These are phyloP conservation scores for Termitomyces sp. DNA, from an alignment of 768 basidiomycete genomes.

Conservation along the genomic window DNA sequence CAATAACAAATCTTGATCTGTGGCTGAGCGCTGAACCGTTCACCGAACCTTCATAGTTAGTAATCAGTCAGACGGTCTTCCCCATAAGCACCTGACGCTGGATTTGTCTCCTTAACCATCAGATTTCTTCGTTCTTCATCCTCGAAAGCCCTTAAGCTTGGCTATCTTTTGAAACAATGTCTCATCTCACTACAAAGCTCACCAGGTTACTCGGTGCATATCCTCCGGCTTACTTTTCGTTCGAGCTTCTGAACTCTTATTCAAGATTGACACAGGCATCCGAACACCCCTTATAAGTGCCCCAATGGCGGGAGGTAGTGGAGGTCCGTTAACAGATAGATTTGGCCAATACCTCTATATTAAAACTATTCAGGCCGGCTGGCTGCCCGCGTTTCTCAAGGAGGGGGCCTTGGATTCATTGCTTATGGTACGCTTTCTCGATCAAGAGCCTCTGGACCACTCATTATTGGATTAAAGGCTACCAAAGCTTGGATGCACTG, in stretches of 20 bases:
- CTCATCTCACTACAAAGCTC: slow-evolving; percentile 37
- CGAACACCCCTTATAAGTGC: slow-evolving; percentile 58
- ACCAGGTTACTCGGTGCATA: slow-evolving; percentile 52
- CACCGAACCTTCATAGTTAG: no score
- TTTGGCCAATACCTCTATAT: background rate
- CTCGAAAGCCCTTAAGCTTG: background rate
- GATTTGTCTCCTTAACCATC: no score
- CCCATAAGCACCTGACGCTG: no score
- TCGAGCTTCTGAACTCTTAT: background rate
- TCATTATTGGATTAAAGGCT: slow-evolving; percentile 34
- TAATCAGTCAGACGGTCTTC: no score
- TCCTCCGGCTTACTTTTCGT: background rate
- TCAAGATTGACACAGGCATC: slow-evolving; percentile 36
- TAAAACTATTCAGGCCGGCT: slow-evolving; percentile 33
- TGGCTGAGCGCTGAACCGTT: background rate
- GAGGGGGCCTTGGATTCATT: slow-evolving; percentile 76
- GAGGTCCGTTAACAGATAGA: slow-evolving; percentile 35
- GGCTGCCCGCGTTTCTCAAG: slow-evolving; percentile 59
- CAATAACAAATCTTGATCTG: slow-evolving; percentile 22
- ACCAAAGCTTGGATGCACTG: slow-evolving; percentile 41
- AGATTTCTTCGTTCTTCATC: no score
- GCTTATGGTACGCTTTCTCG: slow-evolving; percentile 45
- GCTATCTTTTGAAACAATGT: slow-evolving; percentile 12
- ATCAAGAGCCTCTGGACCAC: background rate
- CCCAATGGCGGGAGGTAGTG: slow-evolving; percentile 71